These are phyloP conservation scores for Plasmodium adleri DNA, from an alignment of 169 alveolate species.

Conservation along the genomic window DNA sequence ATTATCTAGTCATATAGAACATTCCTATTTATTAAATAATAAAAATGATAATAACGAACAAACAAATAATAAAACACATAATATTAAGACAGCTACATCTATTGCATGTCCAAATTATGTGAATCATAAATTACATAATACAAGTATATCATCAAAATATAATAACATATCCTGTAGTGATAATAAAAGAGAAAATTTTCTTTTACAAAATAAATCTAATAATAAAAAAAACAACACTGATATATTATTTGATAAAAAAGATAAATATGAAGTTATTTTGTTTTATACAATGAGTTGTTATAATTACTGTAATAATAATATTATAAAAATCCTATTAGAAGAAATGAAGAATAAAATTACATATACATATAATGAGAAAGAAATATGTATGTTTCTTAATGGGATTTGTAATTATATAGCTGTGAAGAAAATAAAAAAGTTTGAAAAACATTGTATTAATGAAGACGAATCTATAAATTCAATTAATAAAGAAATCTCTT, in stretches of 20 bases:
- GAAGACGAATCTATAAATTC: constrained; percentile 35
- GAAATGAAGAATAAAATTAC: constrained; percentile 17
- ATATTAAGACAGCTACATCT: too few species aligned
- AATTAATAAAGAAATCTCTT: constrained; percentile 3
- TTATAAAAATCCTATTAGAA: not conserved
- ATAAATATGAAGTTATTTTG: constrained; percentile 27
- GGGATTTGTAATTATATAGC: constrained; percentile 16
- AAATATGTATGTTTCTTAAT: constrained; percentile 39
- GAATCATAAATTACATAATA: too few species aligned
- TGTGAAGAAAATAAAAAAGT: constrained; percentile 17
- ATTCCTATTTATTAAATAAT: not conserved
- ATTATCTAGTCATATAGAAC: not conserved
- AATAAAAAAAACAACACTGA: not conserved
- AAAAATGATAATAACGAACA: not conserved
- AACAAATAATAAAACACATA: too few species aligned
- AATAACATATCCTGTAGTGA: too few species aligned
- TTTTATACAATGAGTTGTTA: constrained; percentile 38
- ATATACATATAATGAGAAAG: constrained; percentile 28
- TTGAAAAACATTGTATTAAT: constrained; percentile 11
- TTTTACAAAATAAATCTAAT: not conserved
- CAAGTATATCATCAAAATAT: too few species aligned
- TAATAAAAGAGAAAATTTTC: too few species aligned
- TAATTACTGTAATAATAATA: constrained; percentile 26
- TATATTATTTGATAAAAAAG: not conserved
- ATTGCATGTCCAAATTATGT: too few species aligned